Conservation (phyloP, 1,139 yeast genomes). For the Sugiyamaella pinicola region DNA sequence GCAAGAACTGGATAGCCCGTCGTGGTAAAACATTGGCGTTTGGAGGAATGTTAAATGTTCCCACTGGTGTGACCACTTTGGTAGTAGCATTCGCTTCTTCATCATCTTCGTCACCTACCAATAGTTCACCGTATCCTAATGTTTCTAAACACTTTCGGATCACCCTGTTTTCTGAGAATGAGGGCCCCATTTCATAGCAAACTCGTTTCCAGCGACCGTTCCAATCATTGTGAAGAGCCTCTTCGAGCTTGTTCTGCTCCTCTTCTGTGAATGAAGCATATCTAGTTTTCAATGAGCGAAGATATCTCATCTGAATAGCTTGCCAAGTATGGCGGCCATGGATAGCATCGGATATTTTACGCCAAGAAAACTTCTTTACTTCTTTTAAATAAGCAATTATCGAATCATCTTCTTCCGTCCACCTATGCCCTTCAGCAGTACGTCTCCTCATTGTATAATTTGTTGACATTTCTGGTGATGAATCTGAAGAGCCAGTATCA, state of each 20-base stretch:
- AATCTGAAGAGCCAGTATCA: no score
- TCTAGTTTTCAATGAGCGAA: constrained; percentile 45
- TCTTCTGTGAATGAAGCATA: constrained; percentile 41
- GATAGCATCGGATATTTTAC: constrained; percentile 42
- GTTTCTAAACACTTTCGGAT: constrained; percentile 10
- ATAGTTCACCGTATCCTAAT: constrained; percentile 15
- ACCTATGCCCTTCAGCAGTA: constrained; percentile 24
- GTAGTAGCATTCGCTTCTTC: not conserved
- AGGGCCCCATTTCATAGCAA: constrained; percentile 36
- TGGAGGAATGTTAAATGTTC: constrained; percentile 11
- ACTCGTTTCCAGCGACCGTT: constrained; percentile 47
- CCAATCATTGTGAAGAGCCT: constrained; percentile 45
- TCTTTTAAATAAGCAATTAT: constrained; percentile 46
- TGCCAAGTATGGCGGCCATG: constrained; percentile 46
- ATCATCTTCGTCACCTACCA: not conserved
- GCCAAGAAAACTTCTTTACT: constrained; percentile 45
- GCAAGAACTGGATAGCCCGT: constrained; percentile 3
- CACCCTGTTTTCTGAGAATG: constrained; percentile 29
- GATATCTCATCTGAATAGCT: constrained; percentile 50
- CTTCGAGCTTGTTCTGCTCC: constrained; percentile 40
- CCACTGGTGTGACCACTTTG: not conserved
- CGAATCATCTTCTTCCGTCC: constrained; percentile 47
- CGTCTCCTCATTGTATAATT: not conserved
- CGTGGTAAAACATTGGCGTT: constrained; percentile 14
- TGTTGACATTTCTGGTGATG: not conserved